These are phyloP conservation scores for Cnidoscolus chayamansa DNA, from an alignment of 441 rosid genomes.

Conservation along the genomic window DNA sequence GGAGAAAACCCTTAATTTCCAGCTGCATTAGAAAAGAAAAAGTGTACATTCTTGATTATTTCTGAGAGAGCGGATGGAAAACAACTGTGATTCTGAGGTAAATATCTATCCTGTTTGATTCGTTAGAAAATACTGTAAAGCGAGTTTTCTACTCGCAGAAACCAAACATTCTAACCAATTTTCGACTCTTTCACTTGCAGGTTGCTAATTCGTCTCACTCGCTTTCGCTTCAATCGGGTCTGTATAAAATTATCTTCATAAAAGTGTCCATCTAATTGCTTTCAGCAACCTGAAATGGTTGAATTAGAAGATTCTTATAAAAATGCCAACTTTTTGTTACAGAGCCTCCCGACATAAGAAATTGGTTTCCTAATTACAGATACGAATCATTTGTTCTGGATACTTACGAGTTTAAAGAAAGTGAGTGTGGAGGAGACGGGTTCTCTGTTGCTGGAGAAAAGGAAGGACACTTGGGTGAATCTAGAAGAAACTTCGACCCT, in stretches of 20 bases:
- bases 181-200: constrained; percentile 23
- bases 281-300: not conserved
- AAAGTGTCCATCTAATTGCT: not conserved
- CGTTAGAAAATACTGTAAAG: not conserved
- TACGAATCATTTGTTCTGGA: constrained; percentile 43
- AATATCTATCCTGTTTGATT: not conserved
- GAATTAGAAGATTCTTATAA: not conserved
- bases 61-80: constrained; percentile 1
- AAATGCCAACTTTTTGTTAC: constrained; percentile 12
- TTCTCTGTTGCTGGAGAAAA: constrained; percentile 12
- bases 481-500: constrained; percentile 3
- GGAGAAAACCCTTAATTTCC: not conserved
- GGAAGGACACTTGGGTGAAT: constrained; percentile 18
- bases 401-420: constrained; percentile 25
- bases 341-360: constrained; percentile 52
- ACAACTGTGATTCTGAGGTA: constrained; percentile 13
- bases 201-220: constrained; percentile 29
- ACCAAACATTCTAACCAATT: not conserved
- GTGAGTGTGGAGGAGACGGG: constrained; percentile 15
- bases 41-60: not conserved
- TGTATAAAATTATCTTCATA: constrained; percentile 5
- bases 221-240: constrained; percentile 42
- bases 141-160: not conserved
- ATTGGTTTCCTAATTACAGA: constrained; percentile 50
- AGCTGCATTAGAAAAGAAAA: too few species aligned